Base-by-base conservation (phyloP, 2,329 filamentous ascomycete species). In the Fusarium zealandicum region DNA sequence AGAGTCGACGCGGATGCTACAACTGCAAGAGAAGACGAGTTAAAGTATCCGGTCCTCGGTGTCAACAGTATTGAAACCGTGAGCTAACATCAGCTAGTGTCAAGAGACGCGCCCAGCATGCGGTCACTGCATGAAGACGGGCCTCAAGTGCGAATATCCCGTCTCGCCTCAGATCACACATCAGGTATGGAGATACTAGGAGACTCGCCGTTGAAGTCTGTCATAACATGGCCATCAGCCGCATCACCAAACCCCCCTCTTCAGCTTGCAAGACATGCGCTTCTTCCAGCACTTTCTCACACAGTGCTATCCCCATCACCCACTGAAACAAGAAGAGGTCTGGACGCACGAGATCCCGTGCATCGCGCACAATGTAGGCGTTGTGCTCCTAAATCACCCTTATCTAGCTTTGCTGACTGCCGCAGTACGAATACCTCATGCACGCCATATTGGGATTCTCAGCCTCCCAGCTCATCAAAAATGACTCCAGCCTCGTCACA, bases 281-380 rank as follows among this genome's bases (percentile, higher is more conserved):
- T 81, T 88, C 68, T 89, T 89, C 63, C 86, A 89, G 68, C 84
- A 89, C 69, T 89, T 88, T 61, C 72, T 89, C 13, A 73, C 82
- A 22, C 76, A 79, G 30, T 86, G 83, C 60, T 85, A 84, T 64
- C 87, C 87, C 3, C 82, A 86, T 69, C 78, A 89, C 18, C 86
- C 87, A 0, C 72, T 89, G 14, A 86, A 84, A 33, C 85, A 86
- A 56, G 85, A 90, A 59, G 76, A 80, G 7, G 77, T 88, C 12
- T 90, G 88, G 88, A 83, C 83, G 6, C 84, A 86, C 20, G 81
- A 87, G 51, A 81, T 90, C 9, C 86, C 87, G 0, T 84, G 84
- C 57, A 80, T 90, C 51, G 87, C 87, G 1, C 84, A 90, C 59
- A 84, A 83, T 53, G 86, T 86, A 76, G 22, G 80, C 69, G 14